phyloP scores from a whole-genome alignment of 371 early-diverging fungal genomes.

The Mucor sp. region DNA sequence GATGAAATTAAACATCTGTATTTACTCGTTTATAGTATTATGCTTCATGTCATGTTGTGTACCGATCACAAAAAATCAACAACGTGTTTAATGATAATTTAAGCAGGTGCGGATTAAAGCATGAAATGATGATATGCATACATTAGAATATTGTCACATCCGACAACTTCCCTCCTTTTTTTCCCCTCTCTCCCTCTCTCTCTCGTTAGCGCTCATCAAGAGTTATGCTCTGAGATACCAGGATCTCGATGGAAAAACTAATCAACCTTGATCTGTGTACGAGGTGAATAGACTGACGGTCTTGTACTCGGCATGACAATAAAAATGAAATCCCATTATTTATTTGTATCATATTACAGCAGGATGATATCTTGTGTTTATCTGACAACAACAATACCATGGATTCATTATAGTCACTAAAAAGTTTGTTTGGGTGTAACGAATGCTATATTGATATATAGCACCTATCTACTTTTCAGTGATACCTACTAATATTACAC shows the following conservation, averaged over 20 bases:
- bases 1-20: conserved; percentile 17
- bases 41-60: conserved; percentile 12
- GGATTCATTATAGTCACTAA: not conserved
- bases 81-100: conserved; percentile 12
- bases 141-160: not conserved
- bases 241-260: not conserved
- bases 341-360: not conserved
- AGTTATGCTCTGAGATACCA: not conserved
- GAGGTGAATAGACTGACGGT: not conserved
- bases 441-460: not conserved
- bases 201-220: not conserved
- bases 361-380: not conserved
- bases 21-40: conserved; percentile 4
- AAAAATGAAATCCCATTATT: not conserved
- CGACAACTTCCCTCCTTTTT: not conserved
- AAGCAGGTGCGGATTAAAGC: conserved; percentile 3
- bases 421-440: not conserved
- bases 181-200: not conserved
- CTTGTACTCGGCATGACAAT: not conserved
- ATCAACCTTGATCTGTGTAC: not conserved
- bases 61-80: conserved; percentile 10
- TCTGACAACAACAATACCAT: not conserved
- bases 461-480: not conserved
- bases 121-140: not conserved
- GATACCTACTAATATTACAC: not conserved